Evolutionary conservation across 257 asterid species (phyloP).

Genomic region (Solanum paucissectum): DNA sequence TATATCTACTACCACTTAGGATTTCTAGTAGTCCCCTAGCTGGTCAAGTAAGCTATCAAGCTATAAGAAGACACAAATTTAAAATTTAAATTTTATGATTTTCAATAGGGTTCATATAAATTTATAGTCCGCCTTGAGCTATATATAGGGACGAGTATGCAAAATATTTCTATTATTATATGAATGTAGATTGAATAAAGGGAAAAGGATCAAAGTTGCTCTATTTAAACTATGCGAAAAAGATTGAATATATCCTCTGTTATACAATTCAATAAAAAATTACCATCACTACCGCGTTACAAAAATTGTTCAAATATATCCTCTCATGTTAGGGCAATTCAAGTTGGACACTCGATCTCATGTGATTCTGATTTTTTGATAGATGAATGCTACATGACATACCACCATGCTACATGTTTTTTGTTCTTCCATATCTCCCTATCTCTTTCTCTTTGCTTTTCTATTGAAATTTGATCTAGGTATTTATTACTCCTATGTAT

Average conservation of each 20-base stretch:
- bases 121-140: background rate
- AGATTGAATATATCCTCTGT: background rate
- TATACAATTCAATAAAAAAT: background rate
- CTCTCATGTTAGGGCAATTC: background rate
- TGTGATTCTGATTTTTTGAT: background rate
- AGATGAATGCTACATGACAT: background rate
- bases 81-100: background rate
- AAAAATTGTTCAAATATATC: background rate
- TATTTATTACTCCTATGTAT: background rate
- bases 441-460: background rate
- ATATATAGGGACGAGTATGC: background rate
- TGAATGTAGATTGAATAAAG: background rate
- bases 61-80: fast-evolving
- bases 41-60: background rate
- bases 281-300: too few species aligned
- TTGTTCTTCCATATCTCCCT: background rate
- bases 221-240: background rate
- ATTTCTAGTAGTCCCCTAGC: too few species aligned
- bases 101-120: background rate
- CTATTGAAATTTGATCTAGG: background rate
- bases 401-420: too few species aligned
- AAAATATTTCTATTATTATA: background rate
- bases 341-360: background rate
- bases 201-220: background rate
- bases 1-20: too few species aligned